Evolutionary conservation across 2,329 filamentous ascomycete genomes (phyloP), one percentile per base, ranked within the genome.

Genomic region (Aspergillus sp.): DNA sequence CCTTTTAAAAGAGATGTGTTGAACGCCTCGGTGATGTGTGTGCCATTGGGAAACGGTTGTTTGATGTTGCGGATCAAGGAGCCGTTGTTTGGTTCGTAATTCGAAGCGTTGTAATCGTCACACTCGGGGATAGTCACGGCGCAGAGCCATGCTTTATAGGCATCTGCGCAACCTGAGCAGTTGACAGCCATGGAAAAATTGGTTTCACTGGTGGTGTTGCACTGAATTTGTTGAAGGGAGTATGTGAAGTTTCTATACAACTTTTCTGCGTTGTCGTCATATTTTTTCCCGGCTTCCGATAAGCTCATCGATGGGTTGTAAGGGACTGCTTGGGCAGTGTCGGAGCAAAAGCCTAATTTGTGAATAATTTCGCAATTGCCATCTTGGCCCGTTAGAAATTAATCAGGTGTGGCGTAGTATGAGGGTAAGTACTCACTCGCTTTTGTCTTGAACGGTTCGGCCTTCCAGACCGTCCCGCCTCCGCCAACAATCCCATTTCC

Each of bases 101-200:
- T 67, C 49, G 72, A 40, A 3, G 52, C 67, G 49, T 81, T 84
- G 51, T 90, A 95, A 76, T 97, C 93, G 68, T 91, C 88, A 78
- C 95, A 99, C 31, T 93, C 90, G 1, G 95, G 95, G 61, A 99
- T 95, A 15, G 87, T 89, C 27, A 98, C 92, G 23, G 91, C 90
- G 78, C 95, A 99, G 19, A 99, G 87, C 95, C 95, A 99, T 68
- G 87, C 82, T 73, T 96, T 97, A 82, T 99, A 99, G 8, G 91
- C 91, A 1, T 72, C 69, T 15, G 81, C 84, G 75, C 95, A 99
- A 73, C 96, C 84, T 44, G 79, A 74, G 79, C 95, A 99, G 64
- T 76, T 84, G 43, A 87, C 85, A 2, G 86, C 89, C 14, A 98
- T 85, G 1, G 92, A 96, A 77, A 96, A 99, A 62, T 85, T 84